Percentiles rank a stretch among this genome's conserved stretches.
Conservation (phyloP, 768 basidiomycete genomes). For the Russula emetica region DNA sequence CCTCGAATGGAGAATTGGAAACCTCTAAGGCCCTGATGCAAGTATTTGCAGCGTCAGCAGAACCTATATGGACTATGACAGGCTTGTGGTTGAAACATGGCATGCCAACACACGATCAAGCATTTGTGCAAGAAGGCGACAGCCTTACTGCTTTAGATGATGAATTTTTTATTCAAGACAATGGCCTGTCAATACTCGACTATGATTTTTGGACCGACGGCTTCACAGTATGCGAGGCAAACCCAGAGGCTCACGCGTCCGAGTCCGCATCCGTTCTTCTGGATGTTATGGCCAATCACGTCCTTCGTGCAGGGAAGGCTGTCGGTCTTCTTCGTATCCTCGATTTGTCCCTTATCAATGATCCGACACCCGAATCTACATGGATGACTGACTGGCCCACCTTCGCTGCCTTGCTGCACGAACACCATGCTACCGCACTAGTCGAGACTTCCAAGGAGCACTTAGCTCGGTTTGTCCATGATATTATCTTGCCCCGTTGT, state of each 20-base stretch:
- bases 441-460: slow-evolving; percentile 58
- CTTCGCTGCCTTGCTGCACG: slow-evolving; percentile 19
- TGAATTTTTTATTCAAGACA: slow-evolving; percentile 80
- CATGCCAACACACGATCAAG: slow-evolving; percentile 45
- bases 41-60: slow-evolving; percentile 58
- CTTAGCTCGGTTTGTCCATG: slow-evolving; percentile 58
- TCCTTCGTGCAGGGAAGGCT: slow-evolving; percentile 71
- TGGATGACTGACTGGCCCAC: slow-evolving; percentile 22
- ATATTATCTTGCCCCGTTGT: slow-evolving; percentile 57
- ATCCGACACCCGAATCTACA: not conserved
- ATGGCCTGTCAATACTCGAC: slow-evolving; percentile 50
- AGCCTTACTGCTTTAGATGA: slow-evolving; percentile 44
- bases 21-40: slow-evolving; percentile 55
- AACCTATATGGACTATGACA: slow-evolving; percentile 72
- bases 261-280: slow-evolving; percentile 57
- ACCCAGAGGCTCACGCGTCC: slow-evolving; percentile 30
- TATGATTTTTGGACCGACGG: slow-evolving; percentile 80
- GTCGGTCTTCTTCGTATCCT: slow-evolving; percentile 69
- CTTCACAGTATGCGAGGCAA: slow-evolving; percentile 50
- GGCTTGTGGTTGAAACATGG: slow-evolving; percentile 70
- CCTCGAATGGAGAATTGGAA: slow-evolving; percentile 52
- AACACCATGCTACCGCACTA: slow-evolving; percentile 25
- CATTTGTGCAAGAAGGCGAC: slow-evolving; percentile 6
- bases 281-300: slow-evolving; percentile 50
- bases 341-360: slow-evolving; percentile 30